Base-by-base conservation (phyloP, 208 protist genomes). In the Trypanosoma cruzi region DNA sequence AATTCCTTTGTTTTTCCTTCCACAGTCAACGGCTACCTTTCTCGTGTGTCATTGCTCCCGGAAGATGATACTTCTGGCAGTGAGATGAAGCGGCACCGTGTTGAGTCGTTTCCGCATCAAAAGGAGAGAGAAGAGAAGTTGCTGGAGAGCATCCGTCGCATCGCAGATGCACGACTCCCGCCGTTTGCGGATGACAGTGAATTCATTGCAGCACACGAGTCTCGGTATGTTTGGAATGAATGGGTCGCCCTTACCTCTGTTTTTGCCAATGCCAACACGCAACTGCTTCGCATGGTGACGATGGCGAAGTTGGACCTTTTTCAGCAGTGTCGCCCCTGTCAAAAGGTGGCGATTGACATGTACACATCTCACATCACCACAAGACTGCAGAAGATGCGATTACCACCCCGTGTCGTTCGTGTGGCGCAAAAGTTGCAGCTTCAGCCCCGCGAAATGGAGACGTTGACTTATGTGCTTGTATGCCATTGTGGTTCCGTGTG, bases 391-490 rank as follows among this genome's bases (percentile, higher is more conserved):
- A 59, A 64, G 28, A 96, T 93, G 90, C 31, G 31, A 26, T 63
- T 68, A 32, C 49, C 48, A 13, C 92, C 92, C n/a, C 85, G 89
- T 13, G 77, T 94, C 34, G 62, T 93, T 34, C 92, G 92, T 2
- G 75, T 97, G 31, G 77, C 76, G 44, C 28, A 63, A n/a, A 77
- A 78, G 2, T 73, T 97, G 53, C 26, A 70, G 11, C 73, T 97
- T 14, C 64, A 79, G 24, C 26, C 63, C 18, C 81, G 88, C 50
- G 88, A 94, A 34, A 32, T 68, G 5, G 16, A 59, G 0, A 87
- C 83, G 28, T 66, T 97, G 1, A 84, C 77, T 22, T 97, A 90
- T 62, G 28, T 95, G 10, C 80, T 94, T 22, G 46, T 97, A 7
- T 91, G 82, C 70, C 89, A 97, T 70, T 70, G 62, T 53, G 73